Conservation (phyloP, 1,284 basidiomycete genomes). For the Hypsizygus ulmarius region DNA sequence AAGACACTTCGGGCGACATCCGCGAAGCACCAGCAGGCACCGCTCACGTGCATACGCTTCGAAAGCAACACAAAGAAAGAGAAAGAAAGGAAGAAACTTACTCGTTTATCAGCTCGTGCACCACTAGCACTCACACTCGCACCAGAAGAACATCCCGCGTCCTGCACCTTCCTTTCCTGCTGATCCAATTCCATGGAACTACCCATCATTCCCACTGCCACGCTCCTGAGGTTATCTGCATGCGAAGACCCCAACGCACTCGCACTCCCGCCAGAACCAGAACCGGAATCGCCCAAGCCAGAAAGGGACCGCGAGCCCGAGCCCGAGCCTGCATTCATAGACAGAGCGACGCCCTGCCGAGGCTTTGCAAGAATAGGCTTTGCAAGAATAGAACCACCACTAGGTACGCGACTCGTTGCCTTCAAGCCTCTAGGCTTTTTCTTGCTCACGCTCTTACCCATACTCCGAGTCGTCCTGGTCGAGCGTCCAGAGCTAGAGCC, state of each 20-base stretch:
- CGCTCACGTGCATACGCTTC: neutral
- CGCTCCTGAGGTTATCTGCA: conserved; percentile 5
- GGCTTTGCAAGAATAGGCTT: neutral
- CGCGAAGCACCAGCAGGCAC: too few species aligned
- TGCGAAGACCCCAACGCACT: conserved; percentile 7
- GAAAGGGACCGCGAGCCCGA: neutral
- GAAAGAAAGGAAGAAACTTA: conserved; percentile 14
- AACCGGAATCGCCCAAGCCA: neutral
- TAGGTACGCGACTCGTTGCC: conserved; percentile 6
- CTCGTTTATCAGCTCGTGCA: conserved; percentile 8
- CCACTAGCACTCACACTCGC: neutral
- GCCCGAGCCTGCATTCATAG: neutral
- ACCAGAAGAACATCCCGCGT: conserved; percentile 3
- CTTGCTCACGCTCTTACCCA: neutral
- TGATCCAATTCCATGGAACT: conserved; percentile 3
- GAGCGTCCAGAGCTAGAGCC: conserved; percentile 7
- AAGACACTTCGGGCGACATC: too few species aligned
- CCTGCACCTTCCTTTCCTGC: neutral
- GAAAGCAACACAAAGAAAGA: conserved; percentile 11
- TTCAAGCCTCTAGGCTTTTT: neutral
- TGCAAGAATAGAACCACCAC: too few species aligned
- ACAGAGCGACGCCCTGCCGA: conserved; percentile 2
- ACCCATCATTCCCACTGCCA: conserved; percentile 3
- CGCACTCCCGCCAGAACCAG: conserved; percentile 4
- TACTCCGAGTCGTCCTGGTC: conserved; percentile 4